These are phyloP conservation scores for Rubroboletus satanas DNA, from an alignment of 768 basidiomycete genomes.

Conservation along the genomic window DNA sequence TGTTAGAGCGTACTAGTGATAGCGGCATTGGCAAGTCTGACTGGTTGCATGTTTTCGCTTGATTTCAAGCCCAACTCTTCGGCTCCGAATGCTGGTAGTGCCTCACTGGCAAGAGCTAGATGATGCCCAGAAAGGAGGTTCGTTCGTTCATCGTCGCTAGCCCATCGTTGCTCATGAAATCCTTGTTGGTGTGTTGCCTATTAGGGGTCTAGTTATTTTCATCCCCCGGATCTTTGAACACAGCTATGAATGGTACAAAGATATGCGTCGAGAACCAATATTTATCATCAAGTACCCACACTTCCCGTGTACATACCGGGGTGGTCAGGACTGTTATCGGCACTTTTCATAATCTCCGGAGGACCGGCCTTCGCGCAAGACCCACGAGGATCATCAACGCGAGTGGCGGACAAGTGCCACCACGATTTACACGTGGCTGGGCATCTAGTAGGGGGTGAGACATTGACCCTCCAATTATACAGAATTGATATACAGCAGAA, in stretches of 20 bases:
- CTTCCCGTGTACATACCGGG: background rate
- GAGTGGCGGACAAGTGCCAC: background rate
- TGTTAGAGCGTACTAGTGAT: background rate
- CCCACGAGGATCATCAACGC: background rate
- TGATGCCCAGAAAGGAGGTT: background rate
- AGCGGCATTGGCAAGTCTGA: background rate
- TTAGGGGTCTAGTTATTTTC: background rate
- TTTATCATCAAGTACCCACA: background rate
- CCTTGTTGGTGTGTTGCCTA: background rate
- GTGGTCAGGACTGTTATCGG: background rate
- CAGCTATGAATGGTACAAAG: background rate
- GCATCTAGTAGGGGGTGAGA: background rate
- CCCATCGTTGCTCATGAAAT: background rate
- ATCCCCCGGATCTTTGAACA: background rate
- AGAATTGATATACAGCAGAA: background rate
- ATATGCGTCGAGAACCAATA: background rate
- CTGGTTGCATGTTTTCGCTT: background rate
- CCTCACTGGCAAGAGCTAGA: background rate
- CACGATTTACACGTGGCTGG: background rate
- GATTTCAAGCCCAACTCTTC: background rate
- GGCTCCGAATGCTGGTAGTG: background rate
- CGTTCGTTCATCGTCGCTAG: background rate
- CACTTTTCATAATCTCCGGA: slow-evolving; percentile 1
- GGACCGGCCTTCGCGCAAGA: background rate
- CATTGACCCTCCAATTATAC: background rate